Evolutionary conservation across 1,284 basidiomycete genomes (phyloP).

Genomic region (Porodaedalea pini): DNA sequence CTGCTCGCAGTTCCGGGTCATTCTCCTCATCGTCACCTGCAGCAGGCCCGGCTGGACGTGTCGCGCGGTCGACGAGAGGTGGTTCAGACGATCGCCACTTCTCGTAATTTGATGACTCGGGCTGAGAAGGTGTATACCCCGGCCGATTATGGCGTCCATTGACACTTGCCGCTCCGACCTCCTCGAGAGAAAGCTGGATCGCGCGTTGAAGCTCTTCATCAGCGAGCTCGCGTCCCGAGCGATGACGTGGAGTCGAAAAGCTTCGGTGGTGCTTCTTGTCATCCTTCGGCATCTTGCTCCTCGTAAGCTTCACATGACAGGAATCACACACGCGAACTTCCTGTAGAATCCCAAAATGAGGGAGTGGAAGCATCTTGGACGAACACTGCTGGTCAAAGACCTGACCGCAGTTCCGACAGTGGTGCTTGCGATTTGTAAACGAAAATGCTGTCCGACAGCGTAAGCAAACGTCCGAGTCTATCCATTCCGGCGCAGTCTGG

Average conservation of each 20-base stretch:
- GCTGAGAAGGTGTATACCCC: constrained; percentile 68
- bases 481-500: constrained; percentile 91
- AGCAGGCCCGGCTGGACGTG: constrained; percentile 39
- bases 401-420: constrained; percentile 96
- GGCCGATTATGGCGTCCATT: constrained; percentile 39
- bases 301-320: constrained; percentile 74
- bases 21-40: constrained; percentile 70
- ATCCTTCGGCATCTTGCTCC: constrained; percentile 46
- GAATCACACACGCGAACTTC: constrained; percentile 94
- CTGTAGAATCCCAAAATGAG: constrained; percentile 92
- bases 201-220: constrained; percentile 93
- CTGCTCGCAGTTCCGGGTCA: constrained; percentile 89
- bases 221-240: constrained; percentile 59
- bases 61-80: constrained; percentile 58
- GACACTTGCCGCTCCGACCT: constrained; percentile 53
- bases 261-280: constrained; percentile 35
- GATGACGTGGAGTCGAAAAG: constrained; percentile 39
- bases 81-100: constrained; percentile 67
- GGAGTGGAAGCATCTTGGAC: constrained; percentile 78
- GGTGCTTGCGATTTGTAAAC: constrained; percentile 97
- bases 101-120: constrained; percentile 34
- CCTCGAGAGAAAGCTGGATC: constrained; percentile 87
- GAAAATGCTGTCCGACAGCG: constrained; percentile 90
- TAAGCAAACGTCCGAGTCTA: constrained; percentile 92
- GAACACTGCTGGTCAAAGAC: constrained; percentile 97